phyloP scores from a whole-genome alignment of 495 filamentous ascomycete species.

The Haplographium delicatum region DNA sequence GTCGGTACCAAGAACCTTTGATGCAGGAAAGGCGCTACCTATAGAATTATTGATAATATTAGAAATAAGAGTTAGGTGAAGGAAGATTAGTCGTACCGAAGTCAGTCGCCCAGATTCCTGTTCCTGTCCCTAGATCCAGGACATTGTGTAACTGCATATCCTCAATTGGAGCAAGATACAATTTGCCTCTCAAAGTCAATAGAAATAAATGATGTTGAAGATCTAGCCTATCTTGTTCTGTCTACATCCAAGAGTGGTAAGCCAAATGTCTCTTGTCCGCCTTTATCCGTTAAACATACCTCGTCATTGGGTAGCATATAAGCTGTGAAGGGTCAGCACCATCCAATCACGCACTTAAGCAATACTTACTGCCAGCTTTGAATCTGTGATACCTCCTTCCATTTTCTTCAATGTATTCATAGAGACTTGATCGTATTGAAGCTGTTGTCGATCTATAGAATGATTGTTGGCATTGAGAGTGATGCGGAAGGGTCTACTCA shows the following conservation, averaged over 20 bases:
- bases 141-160: not conserved
- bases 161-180: not conserved
- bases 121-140: not conserved
- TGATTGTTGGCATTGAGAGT: not conserved
- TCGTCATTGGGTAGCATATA: not conserved
- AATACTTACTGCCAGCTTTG: not conserved
- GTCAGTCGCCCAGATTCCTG: no score
- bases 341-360: not conserved
- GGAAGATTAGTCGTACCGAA: no score
- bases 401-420: not conserved
- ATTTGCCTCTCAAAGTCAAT: not conserved
- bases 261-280: not conserved
- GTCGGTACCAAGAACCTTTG: conserved; percentile 38
- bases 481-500: not conserved
- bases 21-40: not conserved
- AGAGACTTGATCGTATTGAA: not conserved
- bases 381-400: not conserved
- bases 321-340: not conserved
- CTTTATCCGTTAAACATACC: not conserved
- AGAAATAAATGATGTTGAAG: conserved; percentile 1
- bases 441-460: not conserved
- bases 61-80: no score
- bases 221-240: not conserved
- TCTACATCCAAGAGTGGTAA: not conserved
- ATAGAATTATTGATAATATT: no score